phyloP scores from a whole-genome alignment of 306 rosid genomes.

The Lithocarpus polystachyus region DNA sequence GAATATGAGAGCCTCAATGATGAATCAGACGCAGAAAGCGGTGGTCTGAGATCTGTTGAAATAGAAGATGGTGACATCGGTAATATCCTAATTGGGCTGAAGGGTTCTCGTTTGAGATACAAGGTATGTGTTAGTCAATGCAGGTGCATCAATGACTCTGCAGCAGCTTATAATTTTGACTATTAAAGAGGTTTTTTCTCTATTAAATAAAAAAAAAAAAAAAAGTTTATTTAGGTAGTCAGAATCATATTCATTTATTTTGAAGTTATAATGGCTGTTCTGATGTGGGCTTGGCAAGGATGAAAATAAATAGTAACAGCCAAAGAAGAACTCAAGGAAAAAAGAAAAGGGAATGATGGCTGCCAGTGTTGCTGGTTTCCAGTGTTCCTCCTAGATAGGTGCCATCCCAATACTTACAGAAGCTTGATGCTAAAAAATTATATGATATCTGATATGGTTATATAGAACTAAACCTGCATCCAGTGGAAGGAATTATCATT shows the following conservation, averaged over 20 bases:
- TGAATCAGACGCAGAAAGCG: slow-evolving; percentile 41
- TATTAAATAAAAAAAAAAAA: too few relatives aligned
- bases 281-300: too few relatives aligned
- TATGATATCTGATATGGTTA: too few relatives aligned
- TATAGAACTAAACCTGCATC: too few relatives aligned
- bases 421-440: too few relatives aligned
- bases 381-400: too few relatives aligned
- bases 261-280: not conserved
- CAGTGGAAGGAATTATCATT: not conserved
- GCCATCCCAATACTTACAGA: not conserved
- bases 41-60: slow-evolving; percentile 27
- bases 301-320: too few relatives aligned
- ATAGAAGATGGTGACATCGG: slow-evolving; percentile 39
- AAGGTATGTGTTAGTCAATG: slow-evolving; percentile 44
- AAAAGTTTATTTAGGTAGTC: not conserved
- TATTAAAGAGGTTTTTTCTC: too few relatives aligned
- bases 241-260: not conserved
- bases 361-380: not conserved
- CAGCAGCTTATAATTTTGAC: not conserved
- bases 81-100: slow-evolving; percentile 56
- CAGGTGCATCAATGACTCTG: slow-evolving; percentile 9
- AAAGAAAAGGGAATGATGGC: too few relatives aligned
- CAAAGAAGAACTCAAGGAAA: too few relatives aligned
- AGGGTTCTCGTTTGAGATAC: slow-evolving; percentile 56
- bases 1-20: slow-evolving; percentile 60